A percentile compares a stretch with the other conserved stretches of the same genome.
Conservation (phyloP, 345 rosid species). For the Lepidium aucheri region DNA sequence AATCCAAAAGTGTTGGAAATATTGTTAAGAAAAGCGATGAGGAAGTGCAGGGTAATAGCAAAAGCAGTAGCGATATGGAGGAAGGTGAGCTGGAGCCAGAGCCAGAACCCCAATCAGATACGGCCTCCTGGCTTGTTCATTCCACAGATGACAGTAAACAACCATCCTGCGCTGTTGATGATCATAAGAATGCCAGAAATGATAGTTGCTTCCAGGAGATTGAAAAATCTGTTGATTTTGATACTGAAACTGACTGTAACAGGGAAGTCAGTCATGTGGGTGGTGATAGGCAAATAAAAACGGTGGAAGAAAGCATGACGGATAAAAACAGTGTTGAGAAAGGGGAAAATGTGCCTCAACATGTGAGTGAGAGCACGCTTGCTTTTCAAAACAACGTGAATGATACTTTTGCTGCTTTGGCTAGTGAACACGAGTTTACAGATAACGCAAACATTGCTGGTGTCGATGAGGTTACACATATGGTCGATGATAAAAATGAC, state of each 20-base stretch:
- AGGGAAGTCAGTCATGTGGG: conserved; percentile 10
- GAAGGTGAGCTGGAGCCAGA: conserved; percentile 98
- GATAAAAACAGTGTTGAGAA: conserved; percentile 22
- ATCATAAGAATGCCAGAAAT: conserved; percentile 7
- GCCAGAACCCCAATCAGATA: conserved; percentile 30
- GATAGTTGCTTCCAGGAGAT: background rate
- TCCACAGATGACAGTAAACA: conserved; percentile 9
- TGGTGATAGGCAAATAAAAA: conserved; percentile 16
- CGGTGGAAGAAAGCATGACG: conserved; percentile 13
- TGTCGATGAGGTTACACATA: conserved; percentile 6
- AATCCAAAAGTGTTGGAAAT: conserved; percentile 44
- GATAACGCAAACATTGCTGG: background rate
- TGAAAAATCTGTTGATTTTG: background rate
- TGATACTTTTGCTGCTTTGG: conserved; percentile 8
- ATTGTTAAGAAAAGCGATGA: conserved; percentile 37
- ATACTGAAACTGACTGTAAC: conserved; percentile 22
- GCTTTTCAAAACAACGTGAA: conserved; percentile 26
- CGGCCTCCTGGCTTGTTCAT: background rate
- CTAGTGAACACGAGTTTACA: conserved; percentile 8
- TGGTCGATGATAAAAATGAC: conserved; percentile 18
- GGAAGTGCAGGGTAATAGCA: conserved; percentile 34
- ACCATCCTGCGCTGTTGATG: conserved; percentile 2
- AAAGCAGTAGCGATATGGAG: conserved; percentile 84
- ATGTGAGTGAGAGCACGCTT: conserved; percentile 25
- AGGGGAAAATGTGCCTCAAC: conserved; percentile 22